Percentiles rank a stretch among this genome's conserved stretches.
Conservation (phyloP, 208 protist genomes). For the Wallacemonas sp. region DNA sequence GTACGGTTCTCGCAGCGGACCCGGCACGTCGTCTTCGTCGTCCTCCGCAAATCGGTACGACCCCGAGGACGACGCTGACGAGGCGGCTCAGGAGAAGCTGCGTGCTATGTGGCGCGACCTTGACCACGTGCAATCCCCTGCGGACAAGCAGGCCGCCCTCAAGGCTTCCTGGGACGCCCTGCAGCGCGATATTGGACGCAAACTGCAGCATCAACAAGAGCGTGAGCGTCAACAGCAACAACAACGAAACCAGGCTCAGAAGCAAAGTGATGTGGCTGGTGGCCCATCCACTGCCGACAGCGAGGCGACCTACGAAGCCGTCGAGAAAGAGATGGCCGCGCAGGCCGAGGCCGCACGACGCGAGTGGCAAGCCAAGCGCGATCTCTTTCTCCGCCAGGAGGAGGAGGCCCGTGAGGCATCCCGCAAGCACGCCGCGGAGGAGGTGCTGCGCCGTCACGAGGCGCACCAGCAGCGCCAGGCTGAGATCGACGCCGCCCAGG, state of each 20-base stretch:
- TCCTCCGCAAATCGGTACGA: neutral
- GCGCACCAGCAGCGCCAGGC: constrained; percentile 2
- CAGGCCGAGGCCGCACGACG: constrained; percentile 9
- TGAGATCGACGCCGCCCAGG: neutral
- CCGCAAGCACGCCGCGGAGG: constrained; percentile 16
- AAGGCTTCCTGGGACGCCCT: neutral
- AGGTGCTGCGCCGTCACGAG: constrained; percentile 24
- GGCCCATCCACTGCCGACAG: neutral
- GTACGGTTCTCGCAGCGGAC: too few species aligned
- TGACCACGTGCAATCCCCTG: constrained; percentile 12
- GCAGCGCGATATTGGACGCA: constrained; percentile 16
- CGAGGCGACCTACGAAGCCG: constrained; percentile 8
- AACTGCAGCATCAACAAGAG: neutral
- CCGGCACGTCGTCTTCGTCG: neutral
- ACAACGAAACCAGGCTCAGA: constrained; percentile 1
- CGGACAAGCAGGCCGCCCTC: constrained; percentile 17
- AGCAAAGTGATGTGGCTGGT: too few species aligned
- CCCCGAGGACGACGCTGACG: neutral
- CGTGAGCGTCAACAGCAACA: constrained; percentile 15
- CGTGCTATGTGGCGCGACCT: constrained; percentile 15
- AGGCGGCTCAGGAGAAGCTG: constrained; percentile 6
- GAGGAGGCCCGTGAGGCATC: constrained; percentile 15
- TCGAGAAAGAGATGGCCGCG: constrained; percentile 28
- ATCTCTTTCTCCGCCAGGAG: constrained; percentile 19
- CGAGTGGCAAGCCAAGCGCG: constrained; percentile 19